Evolutionary conservation across 345 rosid genomes (phyloP).

Genomic region (Salix purpurea): DNA sequence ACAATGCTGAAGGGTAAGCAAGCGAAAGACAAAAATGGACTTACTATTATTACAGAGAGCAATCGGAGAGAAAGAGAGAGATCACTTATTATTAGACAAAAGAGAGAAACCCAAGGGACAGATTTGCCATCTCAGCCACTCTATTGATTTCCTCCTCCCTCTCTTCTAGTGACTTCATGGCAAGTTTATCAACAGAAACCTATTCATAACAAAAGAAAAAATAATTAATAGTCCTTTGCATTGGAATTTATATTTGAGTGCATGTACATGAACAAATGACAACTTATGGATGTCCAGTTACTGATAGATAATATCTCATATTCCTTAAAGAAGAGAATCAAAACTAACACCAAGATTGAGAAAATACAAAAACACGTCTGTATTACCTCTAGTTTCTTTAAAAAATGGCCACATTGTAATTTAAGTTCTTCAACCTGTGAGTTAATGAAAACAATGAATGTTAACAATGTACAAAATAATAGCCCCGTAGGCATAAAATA

Average conservation of each 20-base stretch:
- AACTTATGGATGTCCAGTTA: neutral
- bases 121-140: slow-evolving; percentile 69
- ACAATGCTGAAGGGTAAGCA: too few species aligned
- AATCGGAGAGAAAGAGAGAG: too few species aligned
- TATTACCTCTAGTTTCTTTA: too few species aligned
- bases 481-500: neutral
- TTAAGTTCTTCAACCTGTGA: slow-evolving; percentile 81
- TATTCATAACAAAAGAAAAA: slow-evolving; percentile 21
- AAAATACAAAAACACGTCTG: neutral
- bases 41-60: too few species aligned
- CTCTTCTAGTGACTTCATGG: slow-evolving; percentile 62
- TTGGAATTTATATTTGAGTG: neutral
- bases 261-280: neutral
- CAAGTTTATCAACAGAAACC: slow-evolving; percentile 86
- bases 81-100: too few species aligned
- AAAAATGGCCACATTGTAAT: too few species aligned
- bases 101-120: slow-evolving; percentile 59
- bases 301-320: neutral
- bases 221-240: neutral
- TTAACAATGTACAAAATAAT: neutral
- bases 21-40: too few species aligned
- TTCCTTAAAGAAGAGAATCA: slow-evolving; percentile 1
- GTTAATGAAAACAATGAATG: neutral
- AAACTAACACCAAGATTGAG: slow-evolving; percentile 2
- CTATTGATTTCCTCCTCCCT: slow-evolving; percentile 73